Conservation (phyloP, 1,284 basidiomycete species). For the Puccinia brachypodii region DNA sequence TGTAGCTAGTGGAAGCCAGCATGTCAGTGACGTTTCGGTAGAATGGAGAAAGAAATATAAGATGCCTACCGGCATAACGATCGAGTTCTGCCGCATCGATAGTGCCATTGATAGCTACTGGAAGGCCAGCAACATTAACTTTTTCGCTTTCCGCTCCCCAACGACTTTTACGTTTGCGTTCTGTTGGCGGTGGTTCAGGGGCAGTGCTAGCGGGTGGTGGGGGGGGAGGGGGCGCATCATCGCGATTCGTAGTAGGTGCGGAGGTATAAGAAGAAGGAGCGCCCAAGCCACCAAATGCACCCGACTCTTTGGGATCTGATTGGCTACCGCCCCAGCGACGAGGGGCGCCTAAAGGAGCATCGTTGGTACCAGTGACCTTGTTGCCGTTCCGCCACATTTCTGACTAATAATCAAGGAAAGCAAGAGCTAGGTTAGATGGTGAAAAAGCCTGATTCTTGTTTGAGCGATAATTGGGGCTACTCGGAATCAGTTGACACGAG, state of each 20-base stretch:
- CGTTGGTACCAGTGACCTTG: constrained; percentile 44
- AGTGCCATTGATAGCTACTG: constrained; percentile 80
- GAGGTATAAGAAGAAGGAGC: constrained; percentile 45
- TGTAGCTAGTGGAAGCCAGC: constrained; percentile 67
- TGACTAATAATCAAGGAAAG: no score
- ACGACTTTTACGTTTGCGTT: constrained; percentile 77
- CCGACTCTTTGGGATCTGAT: constrained; percentile 40
- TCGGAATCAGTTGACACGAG: no score
- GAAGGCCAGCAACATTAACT: constrained; percentile 67
- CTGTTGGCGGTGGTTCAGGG: constrained; percentile 37
- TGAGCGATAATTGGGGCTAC: no score
- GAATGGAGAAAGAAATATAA: not conserved
- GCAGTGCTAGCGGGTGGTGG: constrained; percentile 24
- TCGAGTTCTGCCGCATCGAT: constrained; percentile 89
- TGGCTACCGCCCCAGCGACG: constrained; percentile 42
- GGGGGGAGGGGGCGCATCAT: constrained; percentile 40
- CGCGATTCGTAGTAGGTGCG: constrained; percentile 34
- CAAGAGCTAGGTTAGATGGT: no score
- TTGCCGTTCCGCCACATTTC: constrained; percentile 42
- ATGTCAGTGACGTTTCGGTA: not conserved
- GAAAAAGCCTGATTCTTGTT: no score
- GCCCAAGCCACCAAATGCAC: constrained; percentile 46
- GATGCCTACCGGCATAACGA: constrained; percentile 65
- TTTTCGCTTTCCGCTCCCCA: constrained; percentile 83
- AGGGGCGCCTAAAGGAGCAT: constrained; percentile 43